Base-by-base conservation (phyloP, 306 rosid genomes). In the Castanea crenata region DNA sequence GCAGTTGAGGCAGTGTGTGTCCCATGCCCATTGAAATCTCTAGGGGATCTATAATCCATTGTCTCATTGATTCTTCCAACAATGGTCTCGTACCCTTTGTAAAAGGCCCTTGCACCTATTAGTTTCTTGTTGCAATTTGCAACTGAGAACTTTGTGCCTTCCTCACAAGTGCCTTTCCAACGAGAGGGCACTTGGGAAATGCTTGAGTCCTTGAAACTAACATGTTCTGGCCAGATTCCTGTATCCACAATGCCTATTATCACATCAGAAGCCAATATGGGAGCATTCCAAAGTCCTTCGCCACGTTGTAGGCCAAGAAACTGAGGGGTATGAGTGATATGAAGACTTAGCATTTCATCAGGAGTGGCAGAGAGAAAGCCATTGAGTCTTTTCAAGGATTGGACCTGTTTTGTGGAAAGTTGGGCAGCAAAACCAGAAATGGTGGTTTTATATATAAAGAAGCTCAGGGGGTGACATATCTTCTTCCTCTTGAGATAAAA, bases 1-100 rank as follows among this genome's bases (percentile, higher is more conserved):
- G 91, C 90, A 12, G 92, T 92, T 5, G 94, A 92, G 16, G 94
- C 89, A n/a, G 97, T 92, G 85, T 90, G 94, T 13, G 97, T 92
- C 52, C 97, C 94, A 32, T 92, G 97, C 1, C 94, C 97, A 57
- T 83, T 73, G 0, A 87, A 83, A 63, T 92, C 97, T 55, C 94
- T 84, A 2, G 97, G 64, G 0, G 94, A 92, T 44, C 83, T 80
- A 78, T 76, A 92, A 23, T 82, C 87, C 16, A 9, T 44, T 3
- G 92, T 86, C 69, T 61, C 86, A 3, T 87, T 90, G 81, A 92
- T 74, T 79, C 73, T 83, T 35, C 94, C 93, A 2, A 69, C 55
- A 34, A 14, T 18, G 3, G 83, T 78, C 79, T 92, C 97, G 35
- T 92, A 92, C 69, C 93, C 97, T 80, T 83, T 82, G 78, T 72